Conservation (phyloP, 2,329 filamentous ascomycete species). For the Fusarium palustre region DNA sequence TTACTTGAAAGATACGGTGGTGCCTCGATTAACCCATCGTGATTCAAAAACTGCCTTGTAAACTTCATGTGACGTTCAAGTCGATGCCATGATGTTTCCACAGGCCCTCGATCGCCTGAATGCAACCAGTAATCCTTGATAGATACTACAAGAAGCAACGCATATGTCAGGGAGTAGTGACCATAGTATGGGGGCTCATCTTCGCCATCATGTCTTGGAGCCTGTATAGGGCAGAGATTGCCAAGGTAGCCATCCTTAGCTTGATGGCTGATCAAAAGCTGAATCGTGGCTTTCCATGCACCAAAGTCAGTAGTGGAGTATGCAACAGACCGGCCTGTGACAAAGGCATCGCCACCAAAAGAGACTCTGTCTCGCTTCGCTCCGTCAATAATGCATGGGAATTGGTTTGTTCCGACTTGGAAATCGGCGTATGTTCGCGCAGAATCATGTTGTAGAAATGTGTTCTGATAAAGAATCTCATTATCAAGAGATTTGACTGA, state of each 20-base stretch:
- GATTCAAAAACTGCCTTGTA: neutral
- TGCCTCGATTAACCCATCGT: slow-evolving; percentile 1
- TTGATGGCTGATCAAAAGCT: neutral
- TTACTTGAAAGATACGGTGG: slow-evolving; percentile 12
- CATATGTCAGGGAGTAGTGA: slow-evolving; percentile 1
- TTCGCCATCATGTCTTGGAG: neutral
- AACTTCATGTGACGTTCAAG: slow-evolving; percentile 4
- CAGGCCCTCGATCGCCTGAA: neutral
- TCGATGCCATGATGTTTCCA: neutral
- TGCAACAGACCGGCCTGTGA: neutral
- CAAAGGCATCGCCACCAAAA: neutral
- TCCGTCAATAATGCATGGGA: neutral
- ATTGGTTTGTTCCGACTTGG: neutral
- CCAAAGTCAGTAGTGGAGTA: neutral
- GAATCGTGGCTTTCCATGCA: neutral
- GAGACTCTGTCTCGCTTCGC: neutral
- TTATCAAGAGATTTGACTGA: neutral
- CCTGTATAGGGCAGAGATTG: slow-evolving; percentile 4
- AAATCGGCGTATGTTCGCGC: neutral
- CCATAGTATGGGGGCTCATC: neutral
- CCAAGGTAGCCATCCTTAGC: slow-evolving; percentile 10
- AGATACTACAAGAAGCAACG: neutral
- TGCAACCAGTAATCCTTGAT: slow-evolving; percentile 11
- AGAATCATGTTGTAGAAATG: accelerated
- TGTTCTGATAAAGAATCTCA: neutral